Evolutionary conservation across 192 early-diverging fungal genomes (phyloP), one percentile per base, ranked within the genome.

Genomic region (Irineochytrium annulatum): DNA sequence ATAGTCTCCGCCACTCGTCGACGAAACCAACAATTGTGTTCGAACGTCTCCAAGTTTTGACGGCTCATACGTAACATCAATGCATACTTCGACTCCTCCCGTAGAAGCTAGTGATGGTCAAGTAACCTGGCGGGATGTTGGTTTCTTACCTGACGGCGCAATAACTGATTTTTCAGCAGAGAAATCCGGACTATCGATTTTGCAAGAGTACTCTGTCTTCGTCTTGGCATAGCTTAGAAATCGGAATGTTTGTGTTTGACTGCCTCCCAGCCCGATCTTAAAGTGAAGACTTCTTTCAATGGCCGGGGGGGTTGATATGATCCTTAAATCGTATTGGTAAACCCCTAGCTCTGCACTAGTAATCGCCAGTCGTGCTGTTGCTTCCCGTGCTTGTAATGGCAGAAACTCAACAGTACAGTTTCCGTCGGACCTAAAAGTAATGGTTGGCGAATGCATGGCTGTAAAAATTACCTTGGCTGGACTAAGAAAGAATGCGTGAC

Each of bases 1-100:
- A 39, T 82, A 85, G 55, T 85, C 83, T 3, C 83, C 83, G 26
- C 83, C 83, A 5, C 49, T 43, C 13, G 82, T 8, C 1, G 83
- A 85, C 3, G 70, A 55, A 2, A 85, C 52, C 3, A 76, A 6
- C 20, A 85, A 57, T 55, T 77, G 71, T 2, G 83, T 79, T 19
- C 76, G 60, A 4, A 59, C 52, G 62, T 84, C 81, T 8, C 83
- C 83, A 1, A 85, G 58, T 49, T 78, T 80, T 14, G 82, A 85
- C 8, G 83, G 83, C 60, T 85, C 83, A 55, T 82, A 85, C 0
- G 64, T 70, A 1, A 85, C 70, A 52, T 85, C 83, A 1, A 81
- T 14, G 20, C 64, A 59, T 0, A 85, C 73, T 65, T 85, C 83
- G 1, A 71, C 63, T 0, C 81, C 81, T 26, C 71, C 64, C 14